phyloP scores from a whole-genome alignment of 768 basidiomycete species.

The Thelephora aurantiotincta region DNA sequence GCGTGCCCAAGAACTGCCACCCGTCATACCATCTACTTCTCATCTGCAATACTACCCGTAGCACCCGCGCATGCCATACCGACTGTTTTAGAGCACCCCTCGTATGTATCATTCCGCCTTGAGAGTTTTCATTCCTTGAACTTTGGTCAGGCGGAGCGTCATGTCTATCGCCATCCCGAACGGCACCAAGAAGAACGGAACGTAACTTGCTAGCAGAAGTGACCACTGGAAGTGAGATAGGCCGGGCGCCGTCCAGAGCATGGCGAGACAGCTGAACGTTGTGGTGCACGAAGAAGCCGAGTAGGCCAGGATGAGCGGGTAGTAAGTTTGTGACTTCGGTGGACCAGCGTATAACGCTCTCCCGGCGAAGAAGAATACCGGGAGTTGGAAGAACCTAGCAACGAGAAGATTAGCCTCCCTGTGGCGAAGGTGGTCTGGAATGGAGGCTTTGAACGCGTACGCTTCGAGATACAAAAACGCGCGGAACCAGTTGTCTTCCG shows the following conservation, averaged over 20 bases:
- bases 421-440: not conserved
- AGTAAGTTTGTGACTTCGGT: slow-evolving; percentile 32
- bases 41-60: too few relatives aligned
- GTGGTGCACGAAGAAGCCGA: slow-evolving; percentile 71
- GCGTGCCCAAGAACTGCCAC: too few relatives aligned
- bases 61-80: too few relatives aligned
- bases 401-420: not conserved
- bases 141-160: slow-evolving; percentile 9
- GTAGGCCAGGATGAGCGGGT: slow-evolving; percentile 56
- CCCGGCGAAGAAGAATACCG: slow-evolving; percentile 61
- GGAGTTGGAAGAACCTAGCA: slow-evolving; percentile 56
- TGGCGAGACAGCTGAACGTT: slow-evolving; percentile 53
- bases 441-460: slow-evolving; percentile 22
- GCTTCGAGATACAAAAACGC: slow-evolving; percentile 47
- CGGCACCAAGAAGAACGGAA: slow-evolving; percentile 66
- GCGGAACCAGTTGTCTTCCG: slow-evolving; percentile 42
- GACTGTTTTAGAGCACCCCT: too few relatives aligned
- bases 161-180: slow-evolving; percentile 65
- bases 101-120: not conserved
- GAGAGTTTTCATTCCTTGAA: not conserved
- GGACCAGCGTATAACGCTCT: slow-evolving; percentile 43
- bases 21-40: too few relatives aligned
- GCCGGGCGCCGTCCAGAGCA: slow-evolving; percentile 41
- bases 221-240: slow-evolving; percentile 37
- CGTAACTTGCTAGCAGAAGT: slow-evolving; percentile 51